Conservation (phyloP, 2,329 filamentous ascomycete species). For the Fusarium fracticaudum region DNA sequence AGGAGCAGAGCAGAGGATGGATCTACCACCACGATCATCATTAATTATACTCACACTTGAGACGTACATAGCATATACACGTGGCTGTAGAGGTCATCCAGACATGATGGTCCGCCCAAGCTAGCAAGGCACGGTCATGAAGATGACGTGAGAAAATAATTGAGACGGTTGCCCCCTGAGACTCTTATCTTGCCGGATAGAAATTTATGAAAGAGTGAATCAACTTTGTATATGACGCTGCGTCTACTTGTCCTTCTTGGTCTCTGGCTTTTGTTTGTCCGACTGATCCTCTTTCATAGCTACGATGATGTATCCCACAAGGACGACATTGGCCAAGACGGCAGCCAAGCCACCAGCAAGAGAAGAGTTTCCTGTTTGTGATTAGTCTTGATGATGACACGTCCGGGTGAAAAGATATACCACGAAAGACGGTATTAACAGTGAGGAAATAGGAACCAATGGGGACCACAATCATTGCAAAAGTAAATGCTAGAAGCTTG, state of each 20-base stretch:
- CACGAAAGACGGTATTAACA: constrained; percentile 78
- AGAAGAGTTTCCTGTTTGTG: constrained; percentile 79
- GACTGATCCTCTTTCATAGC: constrained; percentile 84
- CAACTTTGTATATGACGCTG: not conserved
- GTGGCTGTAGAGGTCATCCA: constrained; percentile 37
- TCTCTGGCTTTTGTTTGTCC: constrained; percentile 55
- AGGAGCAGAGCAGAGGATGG: constrained; percentile 28
- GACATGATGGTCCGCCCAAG: constrained; percentile 15
- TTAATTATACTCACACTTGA: constrained; percentile 40
- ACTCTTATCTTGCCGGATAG: not conserved
- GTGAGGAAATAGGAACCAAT: constrained; percentile 90
- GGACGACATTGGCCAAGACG: constrained; percentile 88
- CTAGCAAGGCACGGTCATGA: constrained; percentile 10
- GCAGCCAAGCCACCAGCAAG: constrained; percentile 87
- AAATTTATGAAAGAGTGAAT: not conserved
- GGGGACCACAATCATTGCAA: constrained; percentile 89
- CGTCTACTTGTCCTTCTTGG: constrained; percentile 60
- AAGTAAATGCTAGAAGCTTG: constrained; percentile 89
- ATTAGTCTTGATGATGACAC: constrained; percentile 17
- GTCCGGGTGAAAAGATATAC: constrained; percentile 54
- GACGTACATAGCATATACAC: constrained; percentile 43
- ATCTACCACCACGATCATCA: constrained; percentile 38
- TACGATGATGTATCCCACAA: constrained; percentile 90
- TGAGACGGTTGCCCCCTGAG: constrained; percentile 15
- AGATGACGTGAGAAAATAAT: constrained; percentile 34